These are phyloP conservation scores for Hondaea fermentalgiana DNA, from an alignment of 108 stramenopile genomes.

Conservation along the genomic window DNA sequence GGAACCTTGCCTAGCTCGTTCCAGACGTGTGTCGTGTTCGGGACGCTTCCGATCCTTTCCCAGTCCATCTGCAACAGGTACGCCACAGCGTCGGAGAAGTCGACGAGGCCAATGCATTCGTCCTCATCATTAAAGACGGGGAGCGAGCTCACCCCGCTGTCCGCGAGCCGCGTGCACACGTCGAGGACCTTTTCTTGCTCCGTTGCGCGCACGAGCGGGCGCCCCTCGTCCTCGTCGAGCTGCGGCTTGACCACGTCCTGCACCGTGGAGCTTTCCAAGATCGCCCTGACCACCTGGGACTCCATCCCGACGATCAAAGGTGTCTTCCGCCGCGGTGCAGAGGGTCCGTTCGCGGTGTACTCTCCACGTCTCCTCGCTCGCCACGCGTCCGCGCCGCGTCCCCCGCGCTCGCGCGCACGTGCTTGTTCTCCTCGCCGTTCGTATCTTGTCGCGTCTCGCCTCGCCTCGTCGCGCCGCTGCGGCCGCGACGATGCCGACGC, in stretches of 20 bases:
- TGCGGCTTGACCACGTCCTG: background rate
- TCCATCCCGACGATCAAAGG: too few relatives aligned
- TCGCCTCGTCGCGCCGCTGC: too few relatives aligned
- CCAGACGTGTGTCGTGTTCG: background rate
- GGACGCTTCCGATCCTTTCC: background rate
- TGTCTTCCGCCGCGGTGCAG: too few relatives aligned
- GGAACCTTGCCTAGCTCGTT: background rate
- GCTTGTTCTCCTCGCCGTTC: too few relatives aligned
- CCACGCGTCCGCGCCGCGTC: too few relatives aligned
- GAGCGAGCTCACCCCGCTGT: background rate
- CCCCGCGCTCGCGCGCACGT: too few relatives aligned
- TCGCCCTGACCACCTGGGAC: background rate
- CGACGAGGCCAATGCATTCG: background rate
- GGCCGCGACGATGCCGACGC: too few relatives aligned
- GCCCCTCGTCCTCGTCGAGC: background rate
- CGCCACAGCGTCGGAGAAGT: constrained; percentile 1
- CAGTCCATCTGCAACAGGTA: background rate
- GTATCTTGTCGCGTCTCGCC: too few relatives aligned
- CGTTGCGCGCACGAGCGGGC: background rate
- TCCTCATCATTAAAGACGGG: background rate
- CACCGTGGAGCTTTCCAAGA: background rate
- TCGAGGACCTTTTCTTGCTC: background rate
- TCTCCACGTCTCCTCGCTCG: too few relatives aligned
- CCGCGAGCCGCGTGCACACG: background rate
- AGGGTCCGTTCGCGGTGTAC: too few relatives aligned